Percentiles rank a stretch among this genome's conserved stretches.
These are phyloP conservation scores for Solanum microdontum DNA, from an alignment of 257 asterid genomes.

Conservation along the genomic window DNA sequence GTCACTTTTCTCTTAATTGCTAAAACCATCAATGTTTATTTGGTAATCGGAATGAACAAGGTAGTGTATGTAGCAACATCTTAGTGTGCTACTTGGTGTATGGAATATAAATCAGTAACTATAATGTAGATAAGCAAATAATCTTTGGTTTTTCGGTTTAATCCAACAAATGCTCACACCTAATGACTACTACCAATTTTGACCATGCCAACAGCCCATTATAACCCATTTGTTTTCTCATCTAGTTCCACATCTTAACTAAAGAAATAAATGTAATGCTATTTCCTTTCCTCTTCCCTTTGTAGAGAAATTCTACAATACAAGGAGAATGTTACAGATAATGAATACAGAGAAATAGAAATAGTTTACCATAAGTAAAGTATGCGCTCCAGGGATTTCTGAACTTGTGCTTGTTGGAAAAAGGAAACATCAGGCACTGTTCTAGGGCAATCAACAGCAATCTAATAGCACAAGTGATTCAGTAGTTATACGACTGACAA, in stretches of 20 bases:
- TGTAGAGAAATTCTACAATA: neutral
- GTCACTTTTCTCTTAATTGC: neutral
- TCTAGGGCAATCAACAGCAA: constrained; percentile 94
- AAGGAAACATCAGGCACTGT: constrained; percentile 87
- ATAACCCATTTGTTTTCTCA: neutral
- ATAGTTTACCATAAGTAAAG: constrained; percentile 68
- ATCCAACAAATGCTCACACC: neutral
- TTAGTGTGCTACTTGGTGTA: neutral
- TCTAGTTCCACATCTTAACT: neutral
- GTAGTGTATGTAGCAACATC: neutral
- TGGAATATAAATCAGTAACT: neutral
- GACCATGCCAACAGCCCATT: neutral
- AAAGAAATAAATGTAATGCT: neutral
- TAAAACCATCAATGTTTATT: neutral
- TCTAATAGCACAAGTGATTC: constrained; percentile 28
- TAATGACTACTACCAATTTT: neutral
- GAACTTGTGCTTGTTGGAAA: constrained; percentile 82
- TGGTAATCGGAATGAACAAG: neutral
- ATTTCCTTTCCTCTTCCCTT: neutral
- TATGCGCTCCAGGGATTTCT: constrained; percentile 85
- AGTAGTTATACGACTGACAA: neutral
- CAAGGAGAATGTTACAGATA: neutral
- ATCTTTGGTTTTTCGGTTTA: neutral
- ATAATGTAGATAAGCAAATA: neutral
- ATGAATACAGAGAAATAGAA: neutral